Percentiles rank a stretch among this genome's conserved stretches.
Conservation (phyloP, 2,329 filamentous ascomycete genomes). For the Aspergillus amoenus region DNA sequence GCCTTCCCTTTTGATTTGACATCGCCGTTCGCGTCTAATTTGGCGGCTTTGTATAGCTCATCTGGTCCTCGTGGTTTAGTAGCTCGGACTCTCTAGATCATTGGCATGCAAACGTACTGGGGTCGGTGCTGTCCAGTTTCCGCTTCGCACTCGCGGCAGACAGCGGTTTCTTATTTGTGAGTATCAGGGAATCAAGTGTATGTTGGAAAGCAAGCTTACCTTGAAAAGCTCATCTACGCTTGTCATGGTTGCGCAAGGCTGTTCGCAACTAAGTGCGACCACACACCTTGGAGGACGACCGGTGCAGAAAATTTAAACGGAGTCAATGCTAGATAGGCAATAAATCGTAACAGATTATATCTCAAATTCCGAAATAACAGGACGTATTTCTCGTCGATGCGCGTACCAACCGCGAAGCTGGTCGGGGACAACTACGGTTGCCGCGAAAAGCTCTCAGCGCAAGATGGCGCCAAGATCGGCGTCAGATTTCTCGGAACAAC, state of each 20-base stretch:
- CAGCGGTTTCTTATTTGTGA: slow-evolving; percentile 46
- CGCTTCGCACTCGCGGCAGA: slow-evolving; percentile 53
- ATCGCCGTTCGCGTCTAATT: slow-evolving; percentile 52
- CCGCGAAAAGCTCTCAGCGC: slow-evolving; percentile 32
- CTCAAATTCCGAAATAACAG: neutral
- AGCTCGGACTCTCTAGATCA: neutral
- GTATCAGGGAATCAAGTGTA: slow-evolving; percentile 17
- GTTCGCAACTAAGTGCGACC: neutral
- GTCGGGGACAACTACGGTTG: slow-evolving; percentile 26
- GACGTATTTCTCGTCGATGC: neutral
- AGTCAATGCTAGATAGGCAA: neutral
- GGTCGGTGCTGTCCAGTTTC: slow-evolving; percentile 57
- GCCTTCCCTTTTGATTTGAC: slow-evolving; percentile 48
- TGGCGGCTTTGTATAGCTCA: slow-evolving; percentile 61
- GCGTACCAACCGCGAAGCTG: slow-evolving; percentile 14
- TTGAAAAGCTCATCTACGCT: slow-evolving; percentile 65
- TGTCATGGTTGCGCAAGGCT: slow-evolving; percentile 47
- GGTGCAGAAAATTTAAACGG: neutral
- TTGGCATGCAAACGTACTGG: slow-evolving; percentile 38
- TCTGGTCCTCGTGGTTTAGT: slow-evolving; percentile 33
- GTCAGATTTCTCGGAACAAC: slow-evolving; percentile 35
- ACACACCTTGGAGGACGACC: neutral
- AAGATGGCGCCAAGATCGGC: slow-evolving; percentile 28
- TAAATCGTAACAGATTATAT: neutral
- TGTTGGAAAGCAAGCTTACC: slow-evolving; percentile 24